These are phyloP conservation scores for Epichloe scottii DNA, from an alignment of 2,329 filamentous ascomycete species.

Conservation along the genomic window DNA sequence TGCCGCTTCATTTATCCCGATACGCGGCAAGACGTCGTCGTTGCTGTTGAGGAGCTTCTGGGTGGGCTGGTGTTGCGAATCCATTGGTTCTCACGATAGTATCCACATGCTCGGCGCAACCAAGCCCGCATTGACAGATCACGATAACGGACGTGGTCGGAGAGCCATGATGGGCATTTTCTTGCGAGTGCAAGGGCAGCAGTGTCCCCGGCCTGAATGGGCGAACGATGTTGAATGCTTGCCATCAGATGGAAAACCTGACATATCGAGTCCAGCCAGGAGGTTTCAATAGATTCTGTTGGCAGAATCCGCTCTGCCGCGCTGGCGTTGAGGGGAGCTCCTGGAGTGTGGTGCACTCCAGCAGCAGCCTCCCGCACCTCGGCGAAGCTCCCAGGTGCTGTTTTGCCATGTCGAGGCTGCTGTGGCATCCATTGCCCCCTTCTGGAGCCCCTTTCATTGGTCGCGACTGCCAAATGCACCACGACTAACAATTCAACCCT, in stretches of 20 bases:
- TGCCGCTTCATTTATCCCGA: not conserved
- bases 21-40: not conserved
- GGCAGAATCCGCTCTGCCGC: no score
- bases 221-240: no score
- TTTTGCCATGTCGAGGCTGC: not conserved
- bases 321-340: no score
- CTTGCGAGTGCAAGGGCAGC: not conserved
- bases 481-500: constrained; percentile 27
- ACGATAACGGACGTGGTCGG: not conserved
- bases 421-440: not conserved
- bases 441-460: constrained; percentile 1
- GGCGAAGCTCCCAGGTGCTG: not conserved
- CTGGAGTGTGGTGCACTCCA: no score
- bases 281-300: no score
- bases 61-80: not conserved
- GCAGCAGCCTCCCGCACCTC: not conserved
- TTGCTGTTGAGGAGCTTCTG: not conserved
- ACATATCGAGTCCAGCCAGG: no score
- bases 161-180: not conserved
- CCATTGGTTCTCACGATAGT: not conserved
- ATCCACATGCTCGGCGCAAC: not conserved
- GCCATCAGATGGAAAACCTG: no score
- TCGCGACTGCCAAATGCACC: constrained; percentile 8
- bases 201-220: no score
- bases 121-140: not conserved